Evolutionary conservation across 352 stramenopile species (phyloP), one percentile per base, ranked within the genome.

Genomic region (Pythium sp.): DNA sequence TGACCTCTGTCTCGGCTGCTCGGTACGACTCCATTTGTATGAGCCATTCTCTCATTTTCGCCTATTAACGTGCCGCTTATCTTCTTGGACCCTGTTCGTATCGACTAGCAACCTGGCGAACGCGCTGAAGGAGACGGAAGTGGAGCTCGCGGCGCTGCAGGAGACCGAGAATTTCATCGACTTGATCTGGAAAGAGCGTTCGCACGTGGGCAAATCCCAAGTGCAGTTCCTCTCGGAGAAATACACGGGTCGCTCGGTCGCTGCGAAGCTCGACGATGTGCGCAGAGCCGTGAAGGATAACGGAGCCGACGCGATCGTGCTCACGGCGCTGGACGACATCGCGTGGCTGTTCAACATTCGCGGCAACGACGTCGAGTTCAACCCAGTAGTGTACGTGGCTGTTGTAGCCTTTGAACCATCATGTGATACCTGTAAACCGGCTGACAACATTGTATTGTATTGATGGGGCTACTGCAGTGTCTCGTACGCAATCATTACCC

Each of bases 301-400:
- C 63, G 90, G 86, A 18, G 93, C 91, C 1, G 93, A 97, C 60
- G 89, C 97, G 5, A 87, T 98, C 46, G 88, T 99, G 14, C 89
- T 99, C 61, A 95, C 91, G 28, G 94, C 97, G 5, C 84, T 99
- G 8, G 97, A 99, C 73, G 98, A 99, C 72, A 97, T 98, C 36
- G 91, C 90, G 38, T 99, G 98, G 89, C 87, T 99, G 4, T 92
- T 99, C 65, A 99, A 99, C 80, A 90, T 99, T 34, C 91, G 98
- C 28, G 98, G 97, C 64, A 91, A 88, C 56, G 98, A 99, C 75
- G 89, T 99, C 65, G 87, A 97, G 68, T 99, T 97, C 70, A 99
- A 98, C 76, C 98, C 98, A 7, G 94, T 99, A 5, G 95, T 98
- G 73, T 98, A 97, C 71, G 91, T 91, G 7, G 7, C 5, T 24